Conservation (phyloP, 805 yeast species). For the Lachancea fermentati region DNA sequence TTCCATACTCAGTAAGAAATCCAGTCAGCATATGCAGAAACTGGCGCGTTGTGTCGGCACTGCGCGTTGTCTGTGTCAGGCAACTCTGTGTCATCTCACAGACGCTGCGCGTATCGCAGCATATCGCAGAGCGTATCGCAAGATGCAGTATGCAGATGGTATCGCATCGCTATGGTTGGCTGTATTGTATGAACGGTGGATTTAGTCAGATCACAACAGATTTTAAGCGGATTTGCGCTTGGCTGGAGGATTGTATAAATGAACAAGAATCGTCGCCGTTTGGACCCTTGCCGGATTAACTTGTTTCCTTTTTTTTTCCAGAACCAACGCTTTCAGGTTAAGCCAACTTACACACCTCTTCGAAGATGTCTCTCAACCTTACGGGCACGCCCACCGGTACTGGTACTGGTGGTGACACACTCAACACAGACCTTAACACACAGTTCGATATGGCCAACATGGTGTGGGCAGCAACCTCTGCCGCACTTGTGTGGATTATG, state of each 20-base stretch:
- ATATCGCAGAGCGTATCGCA: background rate
- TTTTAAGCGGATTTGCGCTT: background rate
- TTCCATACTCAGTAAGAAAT: background rate
- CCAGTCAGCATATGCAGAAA: background rate
- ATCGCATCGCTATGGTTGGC: background rate
- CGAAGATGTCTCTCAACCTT: conserved; percentile 29
- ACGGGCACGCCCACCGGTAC: conserved; percentile 46
- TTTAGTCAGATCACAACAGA: background rate
- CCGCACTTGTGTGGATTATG: conserved; percentile 89
- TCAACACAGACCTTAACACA: conserved; percentile 63
- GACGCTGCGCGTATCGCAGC: background rate
- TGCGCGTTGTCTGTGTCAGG: background rate
- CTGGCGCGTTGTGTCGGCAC: background rate
- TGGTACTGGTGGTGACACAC: conserved; percentile 78
- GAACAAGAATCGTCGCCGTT: background rate
- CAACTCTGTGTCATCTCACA: background rate
- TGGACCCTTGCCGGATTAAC: background rate
- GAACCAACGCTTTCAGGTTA: background rate
- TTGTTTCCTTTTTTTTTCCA: background rate
- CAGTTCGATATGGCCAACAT: conserved; percentile 70
- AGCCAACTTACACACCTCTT: background rate
- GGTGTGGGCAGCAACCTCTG: conserved; percentile 80
- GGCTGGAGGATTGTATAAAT: background rate
- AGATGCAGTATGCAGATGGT: background rate
- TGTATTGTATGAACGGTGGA: background rate